Evolutionary conservation across 2,329 filamentous ascomycete genomes (phyloP).

Genomic region (Conoideocrella luteorostrata): DNA sequence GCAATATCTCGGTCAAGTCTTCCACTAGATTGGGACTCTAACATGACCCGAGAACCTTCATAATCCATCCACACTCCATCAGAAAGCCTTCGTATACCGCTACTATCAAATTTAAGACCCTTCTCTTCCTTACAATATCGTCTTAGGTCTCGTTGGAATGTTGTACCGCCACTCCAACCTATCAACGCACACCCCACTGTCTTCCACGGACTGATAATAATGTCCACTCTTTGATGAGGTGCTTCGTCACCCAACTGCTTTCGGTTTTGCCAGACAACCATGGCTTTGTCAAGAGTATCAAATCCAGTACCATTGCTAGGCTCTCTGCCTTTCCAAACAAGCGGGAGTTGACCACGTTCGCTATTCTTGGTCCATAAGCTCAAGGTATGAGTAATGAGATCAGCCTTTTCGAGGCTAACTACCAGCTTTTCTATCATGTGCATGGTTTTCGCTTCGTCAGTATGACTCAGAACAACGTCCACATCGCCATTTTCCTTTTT

Average conservation of each 20-base stretch:
- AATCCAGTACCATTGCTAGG: constrained; percentile 53
- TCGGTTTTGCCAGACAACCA: constrained; percentile 76
- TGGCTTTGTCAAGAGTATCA: constrained; percentile 82
- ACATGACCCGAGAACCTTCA: constrained; percentile 26
- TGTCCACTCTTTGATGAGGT: constrained; percentile 82
- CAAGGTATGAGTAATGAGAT: constrained; percentile 77
- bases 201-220: constrained; percentile 83
- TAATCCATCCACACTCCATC: constrained; percentile 68
- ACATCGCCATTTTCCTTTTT: constrained; percentile 72
- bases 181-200: constrained; percentile 82
- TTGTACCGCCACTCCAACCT: constrained; percentile 84
- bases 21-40: constrained; percentile 18
- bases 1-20: constrained; percentile 34
- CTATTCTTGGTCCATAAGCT: constrained; percentile 63
- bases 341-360: constrained; percentile 59
- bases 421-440: constrained; percentile 70
- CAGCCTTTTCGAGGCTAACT: constrained; percentile 57
- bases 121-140: constrained; percentile 68
- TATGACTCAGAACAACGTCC: constrained; percentile 78
- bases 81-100: constrained; percentile 64
- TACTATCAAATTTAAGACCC: constrained; percentile 83
- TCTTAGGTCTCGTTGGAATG: constrained; percentile 81
- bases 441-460: constrained; percentile 59
- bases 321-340: constrained; percentile 44
- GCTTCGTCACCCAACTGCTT: neutral